phyloP scores from a whole-genome alignment of 495 filamentous ascomycete genomes.

The Cercophora samala region DNA sequence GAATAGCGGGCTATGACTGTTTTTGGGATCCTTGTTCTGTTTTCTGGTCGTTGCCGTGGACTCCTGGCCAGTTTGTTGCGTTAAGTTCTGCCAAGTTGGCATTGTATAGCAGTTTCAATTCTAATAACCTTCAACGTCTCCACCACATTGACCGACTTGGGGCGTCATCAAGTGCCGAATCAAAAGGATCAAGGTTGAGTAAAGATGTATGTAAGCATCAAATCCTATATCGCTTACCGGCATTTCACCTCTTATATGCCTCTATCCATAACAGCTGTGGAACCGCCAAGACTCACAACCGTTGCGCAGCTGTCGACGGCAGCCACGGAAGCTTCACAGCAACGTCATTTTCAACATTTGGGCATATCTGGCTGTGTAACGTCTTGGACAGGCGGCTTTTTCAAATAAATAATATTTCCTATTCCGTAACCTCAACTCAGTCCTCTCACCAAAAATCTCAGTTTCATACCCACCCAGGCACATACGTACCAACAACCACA shows the following conservation, averaged over 20 bases:
- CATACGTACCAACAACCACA: too few species aligned
- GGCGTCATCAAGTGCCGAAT: not conserved
- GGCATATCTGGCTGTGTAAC: too few species aligned
- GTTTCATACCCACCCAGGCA: too few species aligned
- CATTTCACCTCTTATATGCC: not conserved
- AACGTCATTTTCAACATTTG: not conserved
- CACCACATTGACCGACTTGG: not conserved
- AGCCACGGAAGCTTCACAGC: not conserved
- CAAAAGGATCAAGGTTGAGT: not conserved
- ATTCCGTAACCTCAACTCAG: too few species aligned
- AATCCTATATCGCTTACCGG: not conserved
- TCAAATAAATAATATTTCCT: too few species aligned
- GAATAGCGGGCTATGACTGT: too few species aligned
- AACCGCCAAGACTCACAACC: not conserved
- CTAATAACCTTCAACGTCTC: not conserved
- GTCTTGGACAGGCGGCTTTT: too few species aligned
- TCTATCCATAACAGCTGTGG: not conserved
- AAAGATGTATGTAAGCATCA: not conserved
- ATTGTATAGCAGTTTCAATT: not conserved
- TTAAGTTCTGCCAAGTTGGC: not conserved
- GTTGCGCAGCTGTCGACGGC: not conserved
- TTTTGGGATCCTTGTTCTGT: too few species aligned
- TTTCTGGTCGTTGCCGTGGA: too few species aligned
- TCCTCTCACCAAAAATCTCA: too few species aligned
- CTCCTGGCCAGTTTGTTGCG: too few species aligned